Evolutionary conservation across 2,329 filamentous ascomycete species (phyloP).

Genomic region (Aspergillus melleus): DNA sequence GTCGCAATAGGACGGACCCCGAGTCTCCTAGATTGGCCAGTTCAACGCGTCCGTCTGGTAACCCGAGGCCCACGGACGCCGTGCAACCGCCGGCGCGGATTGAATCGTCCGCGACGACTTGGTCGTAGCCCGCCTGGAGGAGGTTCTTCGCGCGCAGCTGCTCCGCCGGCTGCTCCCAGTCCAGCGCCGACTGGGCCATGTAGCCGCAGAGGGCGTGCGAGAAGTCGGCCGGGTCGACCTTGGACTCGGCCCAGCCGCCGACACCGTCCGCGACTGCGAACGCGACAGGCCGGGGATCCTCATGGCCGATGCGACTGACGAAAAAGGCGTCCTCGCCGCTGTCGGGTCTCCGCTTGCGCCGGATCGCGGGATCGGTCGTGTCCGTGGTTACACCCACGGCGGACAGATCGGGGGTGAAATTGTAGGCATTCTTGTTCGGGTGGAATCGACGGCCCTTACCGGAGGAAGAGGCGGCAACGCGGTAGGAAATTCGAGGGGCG

Average conservation of each 20-base stretch:
- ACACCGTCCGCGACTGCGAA: conserved; percentile 94
- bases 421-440: conserved; percentile 67
- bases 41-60: conserved; percentile 72
- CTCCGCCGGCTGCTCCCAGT: conserved; percentile 47
- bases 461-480: conserved; percentile 72
- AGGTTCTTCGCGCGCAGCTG: conserved; percentile 62
- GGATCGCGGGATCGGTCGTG: conserved; percentile 51
- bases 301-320: conserved; percentile 73
- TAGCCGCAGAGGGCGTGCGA: conserved; percentile 90
- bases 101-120: conserved; percentile 69
- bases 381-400: conserved; percentile 37
- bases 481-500: conserved; percentile 59
- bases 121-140: conserved; percentile 81
- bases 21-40: conserved; percentile 95
- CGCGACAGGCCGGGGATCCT: conserved; percentile 57
- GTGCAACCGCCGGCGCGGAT: conserved; percentile 87
- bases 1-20: conserved; percentile 82
- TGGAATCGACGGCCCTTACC: conserved; percentile 70
- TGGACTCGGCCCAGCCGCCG: conserved; percentile 89
- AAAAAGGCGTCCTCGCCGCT: conserved; percentile 98
- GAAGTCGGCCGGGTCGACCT: conserved; percentile 92
- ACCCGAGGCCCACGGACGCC: conserved; percentile 79
- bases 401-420: conserved; percentile 60
- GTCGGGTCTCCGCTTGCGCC: conserved; percentile 65
- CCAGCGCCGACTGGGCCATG: conserved; percentile 76